Conservation (phyloP, 1,284 basidiomycete genomes). For the Tilletia setariae region DNA sequence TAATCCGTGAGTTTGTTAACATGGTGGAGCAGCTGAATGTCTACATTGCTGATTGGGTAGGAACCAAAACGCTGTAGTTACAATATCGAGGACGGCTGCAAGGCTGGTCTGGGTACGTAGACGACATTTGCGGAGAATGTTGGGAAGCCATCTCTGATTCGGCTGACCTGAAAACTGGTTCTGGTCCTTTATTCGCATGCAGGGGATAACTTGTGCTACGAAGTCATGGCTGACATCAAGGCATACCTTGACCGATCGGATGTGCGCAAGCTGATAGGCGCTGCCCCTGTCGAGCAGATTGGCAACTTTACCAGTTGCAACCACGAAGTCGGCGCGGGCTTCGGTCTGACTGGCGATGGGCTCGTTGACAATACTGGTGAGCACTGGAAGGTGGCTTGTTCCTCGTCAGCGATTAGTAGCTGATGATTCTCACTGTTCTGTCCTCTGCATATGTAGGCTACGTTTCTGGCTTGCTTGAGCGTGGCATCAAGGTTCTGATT, state of each 20-base stretch:
- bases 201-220: slow-evolving; percentile 39
- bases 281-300: slow-evolving; percentile 32
- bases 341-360: slow-evolving; percentile 25
- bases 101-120: slow-evolving; percentile 26
- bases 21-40: neutral
- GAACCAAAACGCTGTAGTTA: slow-evolving; percentile 19
- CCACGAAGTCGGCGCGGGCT: slow-evolving; percentile 26
- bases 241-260: slow-evolving; percentile 43
- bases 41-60: no score
- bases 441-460: slow-evolving; percentile 44
- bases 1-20: slow-evolving; percentile 26
- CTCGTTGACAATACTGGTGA: slow-evolving; percentile 29
- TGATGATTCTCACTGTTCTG: no score
- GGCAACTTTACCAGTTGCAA: slow-evolving; percentile 38
- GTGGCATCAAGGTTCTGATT: slow-evolving; percentile 68
- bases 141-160: neutral
- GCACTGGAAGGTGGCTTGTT: neutral
- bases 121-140: neutral
- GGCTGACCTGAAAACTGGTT: neutral
- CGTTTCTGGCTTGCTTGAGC: slow-evolving; percentile 69
- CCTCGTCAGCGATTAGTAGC: no score
- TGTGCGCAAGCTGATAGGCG: slow-evolving; percentile 39
- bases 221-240: slow-evolving; percentile 35
- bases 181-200: neutral
- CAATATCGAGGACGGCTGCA: slow-evolving; percentile 45